Percentiles rank a stretch among this genome's conserved stretches.
Evolutionary conservation across 2,329 filamentous ascomycete genomes (phyloP).

Genomic region (Neodidymelliopsis sp.): DNA sequence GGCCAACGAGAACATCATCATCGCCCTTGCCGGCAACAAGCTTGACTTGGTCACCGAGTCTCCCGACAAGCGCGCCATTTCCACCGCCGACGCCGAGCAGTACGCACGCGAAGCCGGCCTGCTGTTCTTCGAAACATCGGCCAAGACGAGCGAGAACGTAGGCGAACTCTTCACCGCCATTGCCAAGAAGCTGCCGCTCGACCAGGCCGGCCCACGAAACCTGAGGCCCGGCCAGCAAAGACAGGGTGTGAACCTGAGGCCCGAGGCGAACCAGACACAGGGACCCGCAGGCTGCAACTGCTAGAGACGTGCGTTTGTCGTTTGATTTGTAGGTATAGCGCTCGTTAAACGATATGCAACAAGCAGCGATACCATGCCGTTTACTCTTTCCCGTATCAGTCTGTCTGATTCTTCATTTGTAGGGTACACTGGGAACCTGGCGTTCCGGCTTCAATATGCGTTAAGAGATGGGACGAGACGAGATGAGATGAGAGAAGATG

Average conservation of each 20-base stretch:
- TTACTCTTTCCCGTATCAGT: constrained; percentile 15
- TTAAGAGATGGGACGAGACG: constrained; percentile 40
- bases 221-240: constrained; percentile 67
- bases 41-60: constrained; percentile 93
- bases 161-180: constrained; percentile 96
- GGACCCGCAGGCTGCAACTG: constrained; percentile 69
- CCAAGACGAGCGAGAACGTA: constrained; percentile 97
- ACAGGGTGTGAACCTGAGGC: constrained; percentile 72
- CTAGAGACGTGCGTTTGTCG: constrained; percentile 49
- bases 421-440: constrained; percentile 36
- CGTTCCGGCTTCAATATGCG: constrained; percentile 33
- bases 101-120: constrained; percentile 93
- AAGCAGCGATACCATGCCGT: constrained; percentile 11
- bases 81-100: constrained; percentile 88
- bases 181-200: constrained; percentile 95
- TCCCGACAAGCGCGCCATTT: constrained; percentile 93
- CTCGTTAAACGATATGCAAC: constrained; percentile 10
- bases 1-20: constrained; percentile 99
- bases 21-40: constrained; percentile 93
- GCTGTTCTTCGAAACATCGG: constrained; percentile 97
- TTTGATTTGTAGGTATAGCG: constrained; percentile 21
- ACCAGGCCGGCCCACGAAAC: constrained; percentile 92
- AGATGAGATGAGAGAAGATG: too few species aligned
- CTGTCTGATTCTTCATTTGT: constrained; percentile 22
- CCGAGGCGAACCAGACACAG: constrained; percentile 66